Conservation (phyloP, 225 moss, liverwort and hornwort genomes). For the Ulota crispa region DNA sequence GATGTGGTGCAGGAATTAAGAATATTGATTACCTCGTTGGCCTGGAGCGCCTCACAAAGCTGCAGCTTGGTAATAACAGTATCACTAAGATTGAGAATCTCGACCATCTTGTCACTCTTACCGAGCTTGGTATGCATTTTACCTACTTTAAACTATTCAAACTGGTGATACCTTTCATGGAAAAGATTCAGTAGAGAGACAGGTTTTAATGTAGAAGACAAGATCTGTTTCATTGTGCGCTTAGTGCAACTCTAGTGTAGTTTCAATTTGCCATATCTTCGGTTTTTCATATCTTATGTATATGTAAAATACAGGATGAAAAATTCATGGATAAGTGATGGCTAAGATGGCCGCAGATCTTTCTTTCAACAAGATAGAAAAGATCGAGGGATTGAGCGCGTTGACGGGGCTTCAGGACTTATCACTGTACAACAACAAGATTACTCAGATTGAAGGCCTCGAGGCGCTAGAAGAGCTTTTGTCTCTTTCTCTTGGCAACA, state of each 20-base stretch:
- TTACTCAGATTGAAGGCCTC: slow-evolving; percentile 70
- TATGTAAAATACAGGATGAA: slow-evolving; percentile 28
- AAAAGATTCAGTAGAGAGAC: not conserved
- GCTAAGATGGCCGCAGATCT: slow-evolving; percentile 64
- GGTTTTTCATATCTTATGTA: slow-evolving; percentile 11
- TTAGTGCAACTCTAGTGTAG: not conserved
- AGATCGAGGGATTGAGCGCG: slow-evolving; percentile 76
- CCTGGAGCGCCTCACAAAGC: slow-evolving; percentile 60
- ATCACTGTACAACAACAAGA: slow-evolving; percentile 80
- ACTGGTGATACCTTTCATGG: not conserved
- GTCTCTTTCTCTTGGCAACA: slow-evolving; percentile 82
- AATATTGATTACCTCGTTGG: slow-evolving; percentile 77
- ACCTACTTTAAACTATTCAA: not conserved
- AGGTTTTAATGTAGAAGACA: not conserved
- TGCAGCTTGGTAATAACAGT: slow-evolving; percentile 81
- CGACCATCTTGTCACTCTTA: slow-evolving; percentile 55
- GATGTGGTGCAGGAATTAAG: slow-evolving; percentile 61
- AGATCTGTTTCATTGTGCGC: not conserved
- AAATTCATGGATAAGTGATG: slow-evolving; percentile 32
- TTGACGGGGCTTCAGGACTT: slow-evolving; percentile 72
- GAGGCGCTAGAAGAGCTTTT: slow-evolving; percentile 69
- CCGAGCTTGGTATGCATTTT: slow-evolving; percentile 57
- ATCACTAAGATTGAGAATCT: slow-evolving; percentile 70
- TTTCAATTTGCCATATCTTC: slow-evolving; percentile 22
- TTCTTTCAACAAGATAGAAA: slow-evolving; percentile 85